Evolutionary conservation across 441 rosid species (phyloP).

Genomic region (Gossypium lobatum): DNA sequence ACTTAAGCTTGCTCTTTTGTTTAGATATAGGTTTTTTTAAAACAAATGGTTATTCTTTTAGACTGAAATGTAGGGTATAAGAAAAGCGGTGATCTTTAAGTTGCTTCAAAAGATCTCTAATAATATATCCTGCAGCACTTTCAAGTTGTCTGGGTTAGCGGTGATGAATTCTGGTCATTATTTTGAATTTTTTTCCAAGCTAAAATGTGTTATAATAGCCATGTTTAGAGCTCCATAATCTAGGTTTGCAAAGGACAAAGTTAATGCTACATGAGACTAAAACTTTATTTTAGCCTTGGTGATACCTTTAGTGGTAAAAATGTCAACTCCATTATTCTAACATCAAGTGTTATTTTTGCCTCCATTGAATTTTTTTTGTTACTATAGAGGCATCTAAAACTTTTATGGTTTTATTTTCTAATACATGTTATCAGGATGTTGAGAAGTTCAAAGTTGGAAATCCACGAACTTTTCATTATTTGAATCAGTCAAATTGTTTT

Average conservation of each 20-base stretch:
- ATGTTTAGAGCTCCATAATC: not conserved
- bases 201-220: not conserved
- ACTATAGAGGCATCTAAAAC: not conserved
- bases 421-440: slow-evolving; percentile 49
- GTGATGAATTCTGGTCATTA: not conserved
- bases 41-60: not conserved
- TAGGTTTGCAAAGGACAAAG: not conserved
- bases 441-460: slow-evolving; percentile 70
- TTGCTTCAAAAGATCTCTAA: not conserved
- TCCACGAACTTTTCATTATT: slow-evolving; percentile 78
- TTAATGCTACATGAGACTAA: not conserved
- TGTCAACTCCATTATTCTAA: not conserved
- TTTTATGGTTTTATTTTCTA: not conserved
- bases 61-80: not conserved
- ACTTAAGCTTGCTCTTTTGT: not conserved
- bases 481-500: slow-evolving; percentile 83
- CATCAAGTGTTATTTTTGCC: not conserved
- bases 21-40: not conserved
- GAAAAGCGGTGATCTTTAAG: not conserved
- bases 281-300: not conserved
- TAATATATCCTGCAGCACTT: not conserved
- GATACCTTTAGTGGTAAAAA: not conserved
- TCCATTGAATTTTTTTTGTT: not conserved
- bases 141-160: not conserved
- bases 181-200: not conserved